Percentiles rank a stretch among this genome's conserved stretches.
Evolutionary conservation across 164 flowering plant species (phyloP).

Genomic region (Liquidambar formosana): DNA sequence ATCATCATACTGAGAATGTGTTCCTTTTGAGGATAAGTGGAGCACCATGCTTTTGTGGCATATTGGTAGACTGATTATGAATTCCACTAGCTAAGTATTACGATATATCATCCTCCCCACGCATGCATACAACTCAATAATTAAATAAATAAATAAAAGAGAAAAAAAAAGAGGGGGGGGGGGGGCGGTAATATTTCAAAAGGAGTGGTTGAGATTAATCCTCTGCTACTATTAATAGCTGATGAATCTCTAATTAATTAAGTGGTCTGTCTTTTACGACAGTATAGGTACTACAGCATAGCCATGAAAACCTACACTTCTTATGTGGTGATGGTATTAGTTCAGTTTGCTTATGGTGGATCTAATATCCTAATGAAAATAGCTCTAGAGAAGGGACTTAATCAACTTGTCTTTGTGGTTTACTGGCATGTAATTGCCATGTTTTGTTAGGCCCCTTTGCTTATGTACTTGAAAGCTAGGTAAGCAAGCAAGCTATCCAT

Average conservation of each 20-base stretch:
- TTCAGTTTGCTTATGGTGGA: constrained; percentile 37
- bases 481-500: too few relatives aligned
- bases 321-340: constrained; percentile 36
- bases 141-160: too few relatives aligned
- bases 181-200: too few relatives aligned
- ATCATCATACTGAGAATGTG: too few relatives aligned
- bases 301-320: constrained; percentile 9
- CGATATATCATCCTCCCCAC: not conserved
- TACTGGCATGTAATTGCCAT: constrained; percentile 47
- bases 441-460: constrained; percentile 46
- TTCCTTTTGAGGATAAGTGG: not conserved
- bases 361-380: constrained; percentile 48
- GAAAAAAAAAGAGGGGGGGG: too few relatives aligned
- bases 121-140: not conserved
- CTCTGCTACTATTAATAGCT: too few relatives aligned
- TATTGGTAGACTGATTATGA: constrained; percentile 14
- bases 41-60: constrained; percentile 3
- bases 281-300: too few relatives aligned
- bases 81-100: constrained; percentile 9
- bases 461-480: constrained; percentile 46
- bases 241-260: too few relatives aligned
- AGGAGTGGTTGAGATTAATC: not conserved
- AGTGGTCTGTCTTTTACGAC: too few relatives aligned
- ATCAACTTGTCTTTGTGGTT: constrained; percentile 35
- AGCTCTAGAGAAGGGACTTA: constrained; percentile 37